These are phyloP conservation scores for Asterella californica DNA, from an alignment of 225 moss, liverwort and hornwort genomes.

Conservation along the genomic window DNA sequence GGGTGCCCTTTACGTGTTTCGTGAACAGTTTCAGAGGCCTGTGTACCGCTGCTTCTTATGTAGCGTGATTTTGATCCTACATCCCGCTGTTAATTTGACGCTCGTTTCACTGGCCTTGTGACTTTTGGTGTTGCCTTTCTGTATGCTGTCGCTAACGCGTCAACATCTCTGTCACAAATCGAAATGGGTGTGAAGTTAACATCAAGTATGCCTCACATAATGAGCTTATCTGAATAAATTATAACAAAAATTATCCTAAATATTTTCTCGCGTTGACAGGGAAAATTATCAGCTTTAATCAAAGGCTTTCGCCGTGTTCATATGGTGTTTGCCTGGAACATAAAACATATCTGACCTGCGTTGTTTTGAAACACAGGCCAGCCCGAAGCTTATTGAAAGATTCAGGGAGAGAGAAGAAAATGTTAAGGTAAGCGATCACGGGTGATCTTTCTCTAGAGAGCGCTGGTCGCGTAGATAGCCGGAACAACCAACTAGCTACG, in stretches of 20 bases:
- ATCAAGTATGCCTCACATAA: too few relatives aligned
- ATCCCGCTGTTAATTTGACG: background rate
- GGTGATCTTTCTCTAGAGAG: background rate
- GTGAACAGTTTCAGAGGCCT: background rate
- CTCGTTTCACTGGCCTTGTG: background rate
- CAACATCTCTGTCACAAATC: background rate
- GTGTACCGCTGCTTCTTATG: background rate
- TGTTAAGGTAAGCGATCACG: constrained; percentile 67
- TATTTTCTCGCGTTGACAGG: background rate
- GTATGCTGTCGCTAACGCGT: background rate
- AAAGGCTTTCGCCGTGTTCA: background rate
- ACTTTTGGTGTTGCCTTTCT: background rate
- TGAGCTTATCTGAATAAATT: too few relatives aligned
- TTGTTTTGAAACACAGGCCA: constrained; percentile 57
- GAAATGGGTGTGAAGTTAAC: background rate
- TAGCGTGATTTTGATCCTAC: background rate
- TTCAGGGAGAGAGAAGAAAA: constrained; percentile 99
- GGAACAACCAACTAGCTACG: background rate
- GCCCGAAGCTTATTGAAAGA: constrained; percentile 95
- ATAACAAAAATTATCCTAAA: background rate
- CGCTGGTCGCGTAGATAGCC: background rate
- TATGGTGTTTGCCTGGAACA: background rate
- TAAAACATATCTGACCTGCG: background rate
- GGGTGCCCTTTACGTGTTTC: background rate
- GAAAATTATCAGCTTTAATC: background rate